phyloP scores from a whole-genome alignment of 108 stramenopile species.

The Fragilaria radians region DNA sequence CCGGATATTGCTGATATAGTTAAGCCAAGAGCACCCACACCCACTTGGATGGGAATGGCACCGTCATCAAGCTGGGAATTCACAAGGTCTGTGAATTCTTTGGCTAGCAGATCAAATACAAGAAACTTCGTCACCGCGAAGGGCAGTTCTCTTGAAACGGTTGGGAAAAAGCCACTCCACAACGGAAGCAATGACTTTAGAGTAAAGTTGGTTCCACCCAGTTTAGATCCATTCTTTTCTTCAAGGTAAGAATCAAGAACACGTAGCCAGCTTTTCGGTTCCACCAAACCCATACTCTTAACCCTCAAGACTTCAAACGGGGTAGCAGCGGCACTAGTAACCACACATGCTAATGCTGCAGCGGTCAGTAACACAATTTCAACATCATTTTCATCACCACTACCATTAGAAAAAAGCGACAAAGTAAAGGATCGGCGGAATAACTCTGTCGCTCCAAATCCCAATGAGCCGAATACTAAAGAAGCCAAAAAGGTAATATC shows the following conservation, averaged over 20 bases:
- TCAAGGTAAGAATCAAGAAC: constrained; percentile 61
- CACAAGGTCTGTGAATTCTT: constrained; percentile 36
- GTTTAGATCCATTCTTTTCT: not conserved
- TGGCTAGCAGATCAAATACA: constrained; percentile 71
- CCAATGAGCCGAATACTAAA: constrained; percentile 78
- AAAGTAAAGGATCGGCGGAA: constrained; percentile 76
- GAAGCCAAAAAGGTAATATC: constrained; percentile 87
- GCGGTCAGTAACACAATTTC: constrained; percentile 66
- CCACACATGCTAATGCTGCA: constrained; percentile 58
- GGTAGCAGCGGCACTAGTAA: constrained; percentile 55
- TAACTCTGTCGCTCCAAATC: constrained; percentile 87
- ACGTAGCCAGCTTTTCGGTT: constrained; percentile 37
- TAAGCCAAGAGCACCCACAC: constrained; percentile 65
- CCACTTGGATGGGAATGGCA: constrained; percentile 64
- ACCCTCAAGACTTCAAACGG: constrained; percentile 75
- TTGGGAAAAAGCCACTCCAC: constrained; percentile 72
- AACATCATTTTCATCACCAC: constrained; percentile 16
- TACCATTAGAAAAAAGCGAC: constrained; percentile 43
- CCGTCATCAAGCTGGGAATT: constrained; percentile 48
- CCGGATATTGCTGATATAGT: constrained; percentile 70
- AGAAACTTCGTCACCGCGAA: constrained; percentile 85
- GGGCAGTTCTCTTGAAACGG: constrained; percentile 76
- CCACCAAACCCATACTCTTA: constrained; percentile 59
- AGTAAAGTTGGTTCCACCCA: not conserved
- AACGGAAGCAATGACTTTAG: constrained; percentile 39